Conservation (phyloP, 2,329 filamentous ascomycete species). For the Emergomyces pasteurianus region DNA sequence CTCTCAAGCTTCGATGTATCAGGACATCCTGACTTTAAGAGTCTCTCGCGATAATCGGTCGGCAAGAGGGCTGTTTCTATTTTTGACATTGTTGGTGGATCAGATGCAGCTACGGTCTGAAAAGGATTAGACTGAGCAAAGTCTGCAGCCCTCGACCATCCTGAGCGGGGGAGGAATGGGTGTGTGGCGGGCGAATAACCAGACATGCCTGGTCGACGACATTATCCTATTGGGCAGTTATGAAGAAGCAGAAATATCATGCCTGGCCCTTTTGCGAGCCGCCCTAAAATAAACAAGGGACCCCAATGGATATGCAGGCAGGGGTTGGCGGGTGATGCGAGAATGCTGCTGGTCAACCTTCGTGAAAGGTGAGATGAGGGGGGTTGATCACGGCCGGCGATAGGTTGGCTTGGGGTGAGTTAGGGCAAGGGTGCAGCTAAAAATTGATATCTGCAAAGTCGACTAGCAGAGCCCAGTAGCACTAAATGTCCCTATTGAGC, state of each 20-base stretch:
- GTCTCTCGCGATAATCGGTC: constrained; percentile 6
- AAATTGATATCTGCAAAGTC: background rate
- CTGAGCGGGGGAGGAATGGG: background rate
- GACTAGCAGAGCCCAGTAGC: background rate
- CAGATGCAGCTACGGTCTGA: background rate
- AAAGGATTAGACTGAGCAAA: background rate
- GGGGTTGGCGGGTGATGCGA: constrained; percentile 4
- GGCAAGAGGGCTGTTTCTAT: constrained; percentile 13
- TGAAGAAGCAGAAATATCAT: background rate
- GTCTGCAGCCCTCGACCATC: background rate
- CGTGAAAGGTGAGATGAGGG: background rate
- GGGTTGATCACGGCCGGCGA: constrained; percentile 3
- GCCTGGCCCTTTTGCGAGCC: constrained; percentile 9
- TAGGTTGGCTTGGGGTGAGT: constrained; percentile 1
- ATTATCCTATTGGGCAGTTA: constrained; percentile 3
- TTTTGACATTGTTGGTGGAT: constrained; percentile 11
- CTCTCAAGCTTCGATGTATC: constrained; percentile 9
- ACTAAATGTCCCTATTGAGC: background rate
- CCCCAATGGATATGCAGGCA: constrained; percentile 3
- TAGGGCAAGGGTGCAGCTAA: constrained; percentile 7
- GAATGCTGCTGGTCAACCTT: constrained; percentile 2
- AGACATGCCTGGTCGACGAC: background rate
- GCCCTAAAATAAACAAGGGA: background rate
- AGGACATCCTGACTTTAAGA: constrained; percentile 11
- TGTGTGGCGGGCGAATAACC: constrained; percentile 5